Evolutionary conservation across 805 yeast genomes (phyloP).

Genomic region (Candida silvicultrix): DNA sequence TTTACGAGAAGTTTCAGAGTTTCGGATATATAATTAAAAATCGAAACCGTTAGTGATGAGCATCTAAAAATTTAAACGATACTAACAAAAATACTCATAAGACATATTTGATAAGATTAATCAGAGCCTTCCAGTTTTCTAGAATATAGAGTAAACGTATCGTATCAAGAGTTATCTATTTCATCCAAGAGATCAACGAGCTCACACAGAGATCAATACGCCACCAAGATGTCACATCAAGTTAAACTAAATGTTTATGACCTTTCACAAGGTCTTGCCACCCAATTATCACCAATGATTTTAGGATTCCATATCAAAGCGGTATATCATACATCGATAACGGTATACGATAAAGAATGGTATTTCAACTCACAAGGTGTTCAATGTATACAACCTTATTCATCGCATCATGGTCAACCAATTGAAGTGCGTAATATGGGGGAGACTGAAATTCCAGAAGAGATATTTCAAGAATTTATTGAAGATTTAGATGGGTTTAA

Average conservation of each 20-base stretch:
- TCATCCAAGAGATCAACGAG: background rate
- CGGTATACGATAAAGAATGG: constrained; percentile 46
- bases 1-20: too few species aligned
- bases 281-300: constrained; percentile 39
- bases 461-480: constrained; percentile 46
- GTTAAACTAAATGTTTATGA: constrained; percentile 41
- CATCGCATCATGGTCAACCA: constrained; percentile 55
- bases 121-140: too few species aligned
- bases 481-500: constrained; percentile 39
- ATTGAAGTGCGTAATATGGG: constrained; percentile 48
- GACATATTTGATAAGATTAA: too few species aligned
- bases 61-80: too few species aligned
- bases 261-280: constrained; percentile 56
- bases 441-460: constrained; percentile 42
- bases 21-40: too few species aligned
- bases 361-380: constrained; percentile 57
- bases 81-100: too few species aligned
- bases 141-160: too few species aligned
- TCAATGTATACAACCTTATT: constrained; percentile 37
- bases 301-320: constrained; percentile 55
- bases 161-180: too few species aligned
- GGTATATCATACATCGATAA: constrained; percentile 60
- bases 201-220: background rate
- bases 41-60: too few species aligned
- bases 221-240: background rate